A percentile compares a stretch with the other conserved stretches of the same genome.
Evolutionary conservation across 2,329 filamentous ascomycete species (phyloP).

Genomic region (Anthostomella pinea): DNA sequence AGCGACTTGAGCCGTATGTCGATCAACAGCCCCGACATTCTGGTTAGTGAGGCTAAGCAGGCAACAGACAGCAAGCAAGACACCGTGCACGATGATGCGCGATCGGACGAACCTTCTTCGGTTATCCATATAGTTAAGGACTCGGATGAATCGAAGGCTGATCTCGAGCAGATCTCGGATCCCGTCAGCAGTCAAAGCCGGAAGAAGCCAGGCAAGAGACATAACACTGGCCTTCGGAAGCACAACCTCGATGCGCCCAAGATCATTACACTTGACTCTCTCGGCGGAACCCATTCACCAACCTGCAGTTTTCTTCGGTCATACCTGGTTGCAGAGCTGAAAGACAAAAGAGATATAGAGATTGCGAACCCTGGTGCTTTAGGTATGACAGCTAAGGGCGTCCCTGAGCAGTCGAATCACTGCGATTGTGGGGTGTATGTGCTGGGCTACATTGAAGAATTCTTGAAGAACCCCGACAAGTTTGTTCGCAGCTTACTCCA

Average conservation of each 20-base stretch:
- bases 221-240: conserved; percentile 34
- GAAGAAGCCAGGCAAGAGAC: conserved; percentile 35
- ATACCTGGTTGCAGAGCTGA: conserved; percentile 73
- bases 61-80: conserved; percentile 8
- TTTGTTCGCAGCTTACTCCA: conserved; percentile 68
- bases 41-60: conserved; percentile 19
- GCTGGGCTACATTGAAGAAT: conserved; percentile 78
- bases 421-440: conserved; percentile 90
- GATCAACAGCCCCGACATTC: conserved; percentile 18
- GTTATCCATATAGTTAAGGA: conserved; percentile 14
- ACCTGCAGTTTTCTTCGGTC: conserved; percentile 69
- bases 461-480: conserved; percentile 68
- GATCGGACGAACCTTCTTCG: conserved; percentile 3
- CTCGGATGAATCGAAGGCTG: conserved; percentile 10
- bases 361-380: conserved; percentile 23
- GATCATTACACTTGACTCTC: conserved; percentile 86
- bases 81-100: conserved; percentile 6
- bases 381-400: conserved; percentile 67
- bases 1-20: conserved; percentile 28
- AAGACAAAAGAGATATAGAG: conserved; percentile 50
- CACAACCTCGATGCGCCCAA: conserved; percentile 55
- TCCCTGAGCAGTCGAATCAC: conserved; percentile 79
- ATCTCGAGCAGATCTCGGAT: conserved; percentile 11
- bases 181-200: conserved; percentile 15
- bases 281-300: conserved; percentile 61